A percentile compares a stretch with the other conserved stretches of the same genome.
Conservation (phyloP, 1,284 basidiomycete genomes). For the Sporisorium graminicola region DNA sequence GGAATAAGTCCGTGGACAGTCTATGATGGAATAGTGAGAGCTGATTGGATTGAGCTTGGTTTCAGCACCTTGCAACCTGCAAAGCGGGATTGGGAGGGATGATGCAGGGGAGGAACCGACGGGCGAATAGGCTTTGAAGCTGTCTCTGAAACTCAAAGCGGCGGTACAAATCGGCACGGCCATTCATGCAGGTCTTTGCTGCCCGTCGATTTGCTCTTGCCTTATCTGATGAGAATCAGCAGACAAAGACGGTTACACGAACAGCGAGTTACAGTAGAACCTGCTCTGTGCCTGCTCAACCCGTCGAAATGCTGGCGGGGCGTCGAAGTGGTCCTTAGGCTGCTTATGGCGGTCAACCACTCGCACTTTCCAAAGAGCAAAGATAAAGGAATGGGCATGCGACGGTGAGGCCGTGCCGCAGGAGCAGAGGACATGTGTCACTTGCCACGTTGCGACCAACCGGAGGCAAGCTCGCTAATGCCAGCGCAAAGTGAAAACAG, state of each 20-base stretch:
- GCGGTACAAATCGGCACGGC: conserved; percentile 1
- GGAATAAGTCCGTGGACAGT: background rate
- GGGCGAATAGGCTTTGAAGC: conserved; percentile 1
- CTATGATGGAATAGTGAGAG: background rate
- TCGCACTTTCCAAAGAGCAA: background rate
- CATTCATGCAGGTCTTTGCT: background rate
- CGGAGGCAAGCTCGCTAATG: background rate
- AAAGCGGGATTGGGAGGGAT: background rate
- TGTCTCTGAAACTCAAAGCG: conserved; percentile 3
- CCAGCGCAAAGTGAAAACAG: background rate
- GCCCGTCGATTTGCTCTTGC: background rate
- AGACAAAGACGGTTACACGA: background rate
- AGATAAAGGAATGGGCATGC: background rate
- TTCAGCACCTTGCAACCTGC: background rate
- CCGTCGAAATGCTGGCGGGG: background rate
- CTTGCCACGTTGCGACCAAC: background rate
- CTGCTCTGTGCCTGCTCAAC: background rate
- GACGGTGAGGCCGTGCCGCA: background rate
- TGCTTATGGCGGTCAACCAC: no score
- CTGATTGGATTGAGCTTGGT: background rate
- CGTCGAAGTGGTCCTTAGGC: no score
- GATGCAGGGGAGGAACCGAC: conserved; percentile 17
- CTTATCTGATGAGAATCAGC: conserved; percentile 3
- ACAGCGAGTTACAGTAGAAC: background rate
- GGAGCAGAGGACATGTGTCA: conserved; percentile 1